phyloP scores from a whole-genome alignment of 495 filamentous ascomycete genomes.

The Parachaetomium inaequale region DNA sequence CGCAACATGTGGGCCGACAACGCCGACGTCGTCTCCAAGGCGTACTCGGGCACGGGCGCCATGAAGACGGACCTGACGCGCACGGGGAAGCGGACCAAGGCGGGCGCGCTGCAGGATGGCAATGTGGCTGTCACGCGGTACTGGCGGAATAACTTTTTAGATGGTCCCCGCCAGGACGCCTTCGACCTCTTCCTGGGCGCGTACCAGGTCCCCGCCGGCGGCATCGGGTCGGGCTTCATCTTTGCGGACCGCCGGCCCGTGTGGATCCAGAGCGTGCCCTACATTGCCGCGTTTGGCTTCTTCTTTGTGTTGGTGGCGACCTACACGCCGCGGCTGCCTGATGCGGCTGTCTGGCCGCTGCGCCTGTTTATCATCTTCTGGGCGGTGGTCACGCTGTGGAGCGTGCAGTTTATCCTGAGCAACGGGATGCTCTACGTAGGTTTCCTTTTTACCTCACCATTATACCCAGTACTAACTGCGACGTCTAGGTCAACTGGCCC shows the following conservation, averaged over 20 bases:
- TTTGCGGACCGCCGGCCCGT: constrained; percentile 87
- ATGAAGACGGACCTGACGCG: constrained; percentile 96
- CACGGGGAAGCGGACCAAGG: constrained; percentile 77
- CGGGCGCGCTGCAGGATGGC: constrained; percentile 75
- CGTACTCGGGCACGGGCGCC: constrained; percentile 92
- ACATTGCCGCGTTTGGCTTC: constrained; percentile 78
- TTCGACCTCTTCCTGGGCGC: constrained; percentile 90
- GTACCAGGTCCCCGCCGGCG: constrained; percentile 66
- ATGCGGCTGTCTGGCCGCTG: constrained; percentile 70
- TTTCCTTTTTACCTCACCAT: constrained; percentile 20
- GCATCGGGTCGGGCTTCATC: constrained; percentile 59
- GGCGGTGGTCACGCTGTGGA: constrained; percentile 64
- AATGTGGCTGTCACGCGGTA: constrained; percentile 82
- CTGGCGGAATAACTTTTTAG: constrained; percentile 83
- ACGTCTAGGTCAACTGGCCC: constrained; percentile 95
- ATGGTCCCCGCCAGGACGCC: constrained; percentile 89
- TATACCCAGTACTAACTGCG: constrained; percentile 35
- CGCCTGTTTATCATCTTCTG: constrained; percentile 74
- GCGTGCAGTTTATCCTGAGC: constrained; percentile 64
- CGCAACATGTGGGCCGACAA: constrained; percentile 98
- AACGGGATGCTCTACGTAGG: constrained; percentile 93
- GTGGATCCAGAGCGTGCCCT: constrained; percentile 84
- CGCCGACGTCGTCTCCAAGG: constrained; percentile 85
- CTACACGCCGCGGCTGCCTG: constrained; percentile 64
- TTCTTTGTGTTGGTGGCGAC: constrained; percentile 80